Evolutionary conservation across 768 basidiomycete species (phyloP), one percentile per base, ranked within the genome.

Genomic region (Clavaria fumosa): DNA sequence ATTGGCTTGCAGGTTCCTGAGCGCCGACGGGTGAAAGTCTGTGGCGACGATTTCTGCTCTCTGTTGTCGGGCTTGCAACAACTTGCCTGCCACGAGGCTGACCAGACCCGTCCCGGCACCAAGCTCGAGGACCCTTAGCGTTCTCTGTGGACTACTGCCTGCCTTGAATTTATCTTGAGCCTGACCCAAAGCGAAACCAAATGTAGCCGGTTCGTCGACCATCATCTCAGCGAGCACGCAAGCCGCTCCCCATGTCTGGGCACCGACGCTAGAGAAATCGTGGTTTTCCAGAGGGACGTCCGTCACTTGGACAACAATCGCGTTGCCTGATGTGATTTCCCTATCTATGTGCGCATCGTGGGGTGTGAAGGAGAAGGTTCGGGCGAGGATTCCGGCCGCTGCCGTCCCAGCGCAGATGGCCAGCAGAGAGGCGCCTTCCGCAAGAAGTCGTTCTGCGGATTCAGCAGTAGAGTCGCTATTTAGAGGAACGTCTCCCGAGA

Each of bases 241-340:
- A 3, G 83, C 78, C 7, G 78, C 73, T 3, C 84, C 85, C 88
- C 86, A 91, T 0, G 85, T 90, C 57, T 89, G 86, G 19, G 83
- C 75, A 1, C 86, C 86, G 12, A 86, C 73, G 38, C 75, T 79
- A 9, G 61, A 57, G 44, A 72, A 77, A 45, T 83, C 78, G n/a
- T 64, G 57, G 39, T 81, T 75, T 35, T 75, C 68, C 30, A 86
- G 56, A 2, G 81, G 72, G 2, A 75, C 66, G 51, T 89, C 86
- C 21, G 62, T 73, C 34, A 90, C 47, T 36, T 60, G 50, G 7
- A 80, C 56, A 7, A 56, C 43, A 7, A 66, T 43, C 2, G 46
- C 33, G 23, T 31, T 41, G 27, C 31, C 46, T 47, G n/a, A n/a
- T n/a, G n/a, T n/a, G n/a, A n/a, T n/a, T n/a, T n/a, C n/a, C n/a